Conservation (phyloP, 2,329 filamentous ascomycete genomes). For the Simplicillium aogashimaense region DNA sequence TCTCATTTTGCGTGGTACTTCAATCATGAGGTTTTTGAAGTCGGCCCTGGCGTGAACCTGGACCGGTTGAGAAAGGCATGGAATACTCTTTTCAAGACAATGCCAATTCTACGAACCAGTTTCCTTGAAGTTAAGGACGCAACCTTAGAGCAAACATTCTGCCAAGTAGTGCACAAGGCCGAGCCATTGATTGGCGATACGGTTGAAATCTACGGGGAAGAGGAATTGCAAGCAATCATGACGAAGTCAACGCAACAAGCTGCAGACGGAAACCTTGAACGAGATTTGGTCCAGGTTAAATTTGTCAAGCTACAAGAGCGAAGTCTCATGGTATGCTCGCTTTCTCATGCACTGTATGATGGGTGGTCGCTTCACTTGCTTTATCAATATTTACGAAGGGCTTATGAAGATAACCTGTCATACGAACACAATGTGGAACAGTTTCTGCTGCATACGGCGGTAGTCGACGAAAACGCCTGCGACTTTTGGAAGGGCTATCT, state of each 20-base stretch:
- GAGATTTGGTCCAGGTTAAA: constrained; percentile 38
- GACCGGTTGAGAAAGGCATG: constrained; percentile 51
- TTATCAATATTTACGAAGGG: constrained; percentile 58
- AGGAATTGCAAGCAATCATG: constrained; percentile 25
- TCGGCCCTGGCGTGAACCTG: constrained; percentile 46
- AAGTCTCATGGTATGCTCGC: constrained; percentile 51
- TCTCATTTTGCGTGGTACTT: constrained; percentile 72
- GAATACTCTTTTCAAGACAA: constrained; percentile 43
- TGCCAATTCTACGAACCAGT: constrained; percentile 65
- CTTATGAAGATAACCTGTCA: constrained; percentile 40
- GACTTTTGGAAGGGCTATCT: constrained; percentile 67
- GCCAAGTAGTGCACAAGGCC: constrained; percentile 33
- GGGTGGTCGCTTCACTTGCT: constrained; percentile 73
- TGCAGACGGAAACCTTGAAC: constrained; percentile 19
- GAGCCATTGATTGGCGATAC: constrained; percentile 11
- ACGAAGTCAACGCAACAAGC: constrained; percentile 27
- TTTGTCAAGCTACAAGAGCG: constrained; percentile 23
- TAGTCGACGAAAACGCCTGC: constrained; percentile 10
- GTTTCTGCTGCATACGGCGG: constrained; percentile 9
- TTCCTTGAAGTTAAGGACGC: constrained; percentile 60
- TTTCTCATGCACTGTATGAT: constrained; percentile 83
- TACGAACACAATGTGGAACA: background rate
- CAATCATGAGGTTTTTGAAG: constrained; percentile 68
- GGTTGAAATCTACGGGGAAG: constrained; percentile 14
- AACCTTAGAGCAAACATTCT: constrained; percentile 37